Percentiles rank a stretch among this genome's conserved stretches.
These are phyloP conservation scores for Coemansia erecta DNA, from an alignment of 192 early-diverging fungal genomes.

Conservation along the genomic window DNA sequence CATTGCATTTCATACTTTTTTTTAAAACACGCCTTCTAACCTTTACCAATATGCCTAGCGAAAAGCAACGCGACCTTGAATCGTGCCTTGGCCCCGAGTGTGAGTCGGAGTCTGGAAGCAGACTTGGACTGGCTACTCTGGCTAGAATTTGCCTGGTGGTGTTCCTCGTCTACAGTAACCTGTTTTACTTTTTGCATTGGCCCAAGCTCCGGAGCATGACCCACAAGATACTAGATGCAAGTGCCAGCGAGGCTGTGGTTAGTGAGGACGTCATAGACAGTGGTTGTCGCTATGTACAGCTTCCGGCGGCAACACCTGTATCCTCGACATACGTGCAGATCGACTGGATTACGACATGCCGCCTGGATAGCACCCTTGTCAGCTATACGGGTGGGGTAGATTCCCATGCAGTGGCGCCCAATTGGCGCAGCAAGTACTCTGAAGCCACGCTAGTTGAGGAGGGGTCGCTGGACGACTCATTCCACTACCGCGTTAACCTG, in stretches of 20 bases:
- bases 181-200: slow-evolving; percentile 2
- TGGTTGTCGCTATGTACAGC: neutral
- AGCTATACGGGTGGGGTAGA: neutral
- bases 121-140: neutral
- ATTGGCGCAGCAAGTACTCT: neutral
- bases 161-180: neutral
- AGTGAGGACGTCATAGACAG: neutral
- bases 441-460: neutral
- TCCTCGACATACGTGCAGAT: neutral
- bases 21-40: no score
- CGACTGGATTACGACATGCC: slow-evolving; percentile 3
- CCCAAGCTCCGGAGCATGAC: neutral
- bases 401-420: neutral
- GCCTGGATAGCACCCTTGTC: neutral
- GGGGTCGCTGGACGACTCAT: neutral
- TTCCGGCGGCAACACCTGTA: neutral
- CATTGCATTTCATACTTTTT: no score
- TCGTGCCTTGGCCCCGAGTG: neutral
- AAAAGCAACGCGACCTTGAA: neutral
- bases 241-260: no score
- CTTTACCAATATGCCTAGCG: neutral
- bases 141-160: slow-evolving; percentile 1
- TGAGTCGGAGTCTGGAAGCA: neutral
- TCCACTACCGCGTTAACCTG: slow-evolving; percentile 1
- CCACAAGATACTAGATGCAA: no score